phyloP scores from a whole-genome alignment of 345 rosid genomes.

The Pistacia integerrima region DNA sequence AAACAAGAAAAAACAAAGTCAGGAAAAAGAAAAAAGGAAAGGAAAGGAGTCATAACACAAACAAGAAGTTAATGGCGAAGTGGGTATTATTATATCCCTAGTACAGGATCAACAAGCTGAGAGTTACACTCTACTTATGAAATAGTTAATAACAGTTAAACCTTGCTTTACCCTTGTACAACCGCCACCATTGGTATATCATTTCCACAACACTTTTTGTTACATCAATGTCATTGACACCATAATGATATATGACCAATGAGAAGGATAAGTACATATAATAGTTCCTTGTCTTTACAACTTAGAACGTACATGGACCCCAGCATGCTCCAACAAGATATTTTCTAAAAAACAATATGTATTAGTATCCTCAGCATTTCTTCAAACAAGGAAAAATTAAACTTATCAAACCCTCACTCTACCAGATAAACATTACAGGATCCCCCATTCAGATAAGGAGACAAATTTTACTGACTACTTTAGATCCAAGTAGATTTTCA shows the following conservation, averaged over 20 bases:
- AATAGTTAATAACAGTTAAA: background rate
- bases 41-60: background rate
- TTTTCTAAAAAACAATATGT: background rate
- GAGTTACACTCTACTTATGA: background rate
- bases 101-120: background rate
- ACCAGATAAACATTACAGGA: background rate
- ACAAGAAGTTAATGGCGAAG: slow-evolving; percentile 8
- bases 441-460: background rate
- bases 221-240: background rate
- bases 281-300: background rate
- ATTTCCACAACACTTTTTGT: background rate
- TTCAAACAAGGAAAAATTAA: background rate
- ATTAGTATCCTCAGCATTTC: background rate
- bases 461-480: background rate
- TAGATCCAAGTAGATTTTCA: background rate
- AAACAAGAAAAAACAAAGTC: background rate
- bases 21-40: background rate
- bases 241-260: background rate
- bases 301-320: background rate
- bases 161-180: background rate
- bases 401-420: background rate
- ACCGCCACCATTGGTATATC: background rate
- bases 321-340: background rate
- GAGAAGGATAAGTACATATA: background rate
- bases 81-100: background rate